Percentiles rank a stretch among this genome's conserved stretches.
phyloP scores from a whole-genome alignment of 495 filamentous ascomycete genomes.

The Echria macrotheca region DNA sequence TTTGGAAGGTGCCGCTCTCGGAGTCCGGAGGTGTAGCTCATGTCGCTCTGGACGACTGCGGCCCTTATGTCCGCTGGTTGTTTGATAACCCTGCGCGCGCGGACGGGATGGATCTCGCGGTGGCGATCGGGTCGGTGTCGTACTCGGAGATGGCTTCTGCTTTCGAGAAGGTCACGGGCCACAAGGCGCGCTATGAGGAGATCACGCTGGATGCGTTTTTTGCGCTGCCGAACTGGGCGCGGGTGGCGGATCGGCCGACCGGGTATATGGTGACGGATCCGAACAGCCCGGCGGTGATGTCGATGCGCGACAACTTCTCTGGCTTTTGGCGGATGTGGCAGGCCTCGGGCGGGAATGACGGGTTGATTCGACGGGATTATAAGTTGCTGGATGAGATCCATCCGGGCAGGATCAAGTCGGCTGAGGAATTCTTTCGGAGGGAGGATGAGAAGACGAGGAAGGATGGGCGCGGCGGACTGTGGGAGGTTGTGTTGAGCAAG shows the following conservation, averaged over 20 bases:
- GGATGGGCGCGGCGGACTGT: slow-evolving; percentile 21
- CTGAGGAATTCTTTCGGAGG: slow-evolving; percentile 44
- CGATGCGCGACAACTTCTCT: slow-evolving; percentile 44
- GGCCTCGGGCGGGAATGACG: slow-evolving; percentile 33
- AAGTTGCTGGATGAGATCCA: slow-evolving; percentile 47
- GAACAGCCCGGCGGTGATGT: slow-evolving; percentile 40
- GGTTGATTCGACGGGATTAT: slow-evolving; percentile 44
- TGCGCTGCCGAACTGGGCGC: slow-evolving; percentile 1
- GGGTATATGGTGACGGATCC: slow-evolving; percentile 39
- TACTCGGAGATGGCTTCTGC: slow-evolving; percentile 43
- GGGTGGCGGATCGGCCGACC: slow-evolving; percentile 17
- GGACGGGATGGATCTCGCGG: slow-evolving; percentile 47
- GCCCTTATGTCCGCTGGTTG: slow-evolving; percentile 49
- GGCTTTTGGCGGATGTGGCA: slow-evolving; percentile 48
- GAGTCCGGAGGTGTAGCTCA: slow-evolving; percentile 38
- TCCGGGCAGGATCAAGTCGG: slow-evolving; percentile 42
- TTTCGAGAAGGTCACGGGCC: slow-evolving; percentile 49
- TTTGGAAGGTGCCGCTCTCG: slow-evolving; percentile 40
- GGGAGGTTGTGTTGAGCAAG: slow-evolving; percentile 23
- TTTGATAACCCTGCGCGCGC: slow-evolving; percentile 46
- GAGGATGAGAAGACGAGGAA: slow-evolving; percentile 32
- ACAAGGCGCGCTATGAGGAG: slow-evolving; percentile 39
- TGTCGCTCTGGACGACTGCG: slow-evolving; percentile 49
- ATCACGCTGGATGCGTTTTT: slow-evolving; percentile 41
- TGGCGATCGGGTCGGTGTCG: slow-evolving; percentile 43